Evolutionary conservation across 805 yeast genomes (phyloP), one percentile per base, ranked within the genome.

Genomic region (Teunomyces barrocoloradensis): DNA sequence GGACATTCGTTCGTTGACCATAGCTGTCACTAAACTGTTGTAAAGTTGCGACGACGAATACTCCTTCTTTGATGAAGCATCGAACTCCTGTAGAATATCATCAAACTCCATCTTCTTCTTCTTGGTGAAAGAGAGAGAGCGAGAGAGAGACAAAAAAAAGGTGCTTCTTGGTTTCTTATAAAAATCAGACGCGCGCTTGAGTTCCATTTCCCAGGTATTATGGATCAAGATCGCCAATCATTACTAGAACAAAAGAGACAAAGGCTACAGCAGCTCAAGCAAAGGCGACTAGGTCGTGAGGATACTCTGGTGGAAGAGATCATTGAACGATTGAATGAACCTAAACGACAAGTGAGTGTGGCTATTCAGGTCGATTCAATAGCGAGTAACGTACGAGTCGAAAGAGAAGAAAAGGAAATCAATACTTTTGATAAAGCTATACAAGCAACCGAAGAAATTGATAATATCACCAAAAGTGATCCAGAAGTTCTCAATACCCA

Each of bases 1-100:
- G 1, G 94, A 74, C 75, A 82, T 82, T 46, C 96, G 75, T 62
- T 94, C 99, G 44, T 85, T 79, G 27, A 86, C 68, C 97, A 96
- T 92, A 2, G 82, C 81, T 25, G 73, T 75, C 18, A 79, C 73
- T 38, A 91, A 68, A 28, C 64, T 64, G 30, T 66, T 59, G 43
- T 54, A 39, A 46, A 60, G 45, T 6, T 23, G 28, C 3, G 29
- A 12, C 52, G 29, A 23, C 28, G 40, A 21, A 13, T 20, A 6
- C 17, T 13, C 23, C 11, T 29, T 29, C 57, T 33, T 50, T 18
- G 33, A 50, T 4, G 45, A 27, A 35, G 45, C 46, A 29, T 85
- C 89, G 49, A 87, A 80, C 48, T 85, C 90, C 40, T 75, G 74
- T 41, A 87, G 69, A 52, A 85, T 85, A 57, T 85, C 92, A 48